Conservation (phyloP, 1,284 basidiomycete species). For the Prillingera fragicola region DNA sequence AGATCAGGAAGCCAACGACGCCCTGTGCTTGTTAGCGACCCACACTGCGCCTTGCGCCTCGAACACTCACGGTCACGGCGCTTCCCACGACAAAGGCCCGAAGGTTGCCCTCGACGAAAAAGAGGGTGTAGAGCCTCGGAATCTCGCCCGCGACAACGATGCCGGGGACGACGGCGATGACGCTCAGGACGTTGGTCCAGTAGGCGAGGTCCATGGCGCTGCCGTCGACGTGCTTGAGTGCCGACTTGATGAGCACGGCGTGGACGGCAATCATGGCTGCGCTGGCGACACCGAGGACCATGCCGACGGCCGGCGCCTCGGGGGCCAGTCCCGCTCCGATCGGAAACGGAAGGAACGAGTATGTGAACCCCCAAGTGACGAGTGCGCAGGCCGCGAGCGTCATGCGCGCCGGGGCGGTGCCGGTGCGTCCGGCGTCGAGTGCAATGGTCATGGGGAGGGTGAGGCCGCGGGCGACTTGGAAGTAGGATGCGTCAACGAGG, state of each 20-base stretch:
- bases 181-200: constrained; percentile 23
- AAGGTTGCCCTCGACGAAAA: constrained; percentile 3
- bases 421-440: constrained; percentile 11
- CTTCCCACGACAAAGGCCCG: constrained; percentile 14
- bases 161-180: constrained; percentile 14
- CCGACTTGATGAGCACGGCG: constrained; percentile 29
- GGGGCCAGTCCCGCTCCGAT: not conserved
- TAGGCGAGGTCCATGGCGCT: constrained; percentile 25
- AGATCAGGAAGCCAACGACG: constrained; percentile 25
- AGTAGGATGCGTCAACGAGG: constrained; percentile 69
- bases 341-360: constrained; percentile 23
- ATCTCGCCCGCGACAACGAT: constrained; percentile 13
- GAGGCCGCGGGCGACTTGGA: constrained; percentile 71
- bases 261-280: constrained; percentile 27
- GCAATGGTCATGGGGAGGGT: constrained; percentile 67
- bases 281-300: constrained; percentile 23
- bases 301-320: constrained; percentile 30
- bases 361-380: constrained; percentile 31
- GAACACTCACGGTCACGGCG: constrained; percentile 17
- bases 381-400: constrained; percentile 23
- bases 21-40: constrained; percentile 7
- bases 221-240: constrained; percentile 22
- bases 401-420: constrained; percentile 13
- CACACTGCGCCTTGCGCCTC: not conserved
- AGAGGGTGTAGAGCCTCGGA: not conserved